Evolutionary conservation across 805 yeast genomes (phyloP), one percentile per base, ranked within the genome.

Genomic region (Debaryomyces hansenii): DNA sequence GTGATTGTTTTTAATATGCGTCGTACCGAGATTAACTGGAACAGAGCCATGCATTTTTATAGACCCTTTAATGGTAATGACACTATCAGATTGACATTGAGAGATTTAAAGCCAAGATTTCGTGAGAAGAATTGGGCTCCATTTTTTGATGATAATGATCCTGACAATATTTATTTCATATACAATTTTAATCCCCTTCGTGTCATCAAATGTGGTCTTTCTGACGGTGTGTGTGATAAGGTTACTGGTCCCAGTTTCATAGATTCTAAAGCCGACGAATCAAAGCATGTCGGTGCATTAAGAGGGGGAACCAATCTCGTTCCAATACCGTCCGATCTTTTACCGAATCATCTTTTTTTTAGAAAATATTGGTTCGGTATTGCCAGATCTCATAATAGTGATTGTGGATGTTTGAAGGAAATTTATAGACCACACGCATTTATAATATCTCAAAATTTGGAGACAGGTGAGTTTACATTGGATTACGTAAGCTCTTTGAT

Each of bases 401-500:
- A 54, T 2, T 57, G 62, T 43, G 59, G 59, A 2, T 57, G 62
- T 40, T 33, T 52, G 10, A 20, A 37, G n/a, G 56, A 51, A 32
- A 42, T 57, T n/a, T 54, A 52, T 29, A 41, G 61, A 29, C 61
- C 61, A 1, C 55, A 57, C 37, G 36, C 49, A 4, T 43, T 54
- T 15, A 47, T 57, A 5, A 33, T 57, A 2, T 52, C 58, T 5
- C 44, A 48, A 18, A 45, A 49, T 18, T 27, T 15, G 9, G 41
- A 27, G 4, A 37, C 24, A 10, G 18, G 36, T 9, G 27, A 44
- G 29, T 62, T 53, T 35, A 55, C 54, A 28, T 36, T 66, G 20
- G 61, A 55, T 20, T 62, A 59, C 40, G 58, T 63, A 12, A 55
- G 65, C 5, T 56, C 60, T 3, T 62, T 58, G 18, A 38, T 74